Base-by-base conservation (phyloP, 805 yeast genomes). In the Ogataea pignaliae region DNA sequence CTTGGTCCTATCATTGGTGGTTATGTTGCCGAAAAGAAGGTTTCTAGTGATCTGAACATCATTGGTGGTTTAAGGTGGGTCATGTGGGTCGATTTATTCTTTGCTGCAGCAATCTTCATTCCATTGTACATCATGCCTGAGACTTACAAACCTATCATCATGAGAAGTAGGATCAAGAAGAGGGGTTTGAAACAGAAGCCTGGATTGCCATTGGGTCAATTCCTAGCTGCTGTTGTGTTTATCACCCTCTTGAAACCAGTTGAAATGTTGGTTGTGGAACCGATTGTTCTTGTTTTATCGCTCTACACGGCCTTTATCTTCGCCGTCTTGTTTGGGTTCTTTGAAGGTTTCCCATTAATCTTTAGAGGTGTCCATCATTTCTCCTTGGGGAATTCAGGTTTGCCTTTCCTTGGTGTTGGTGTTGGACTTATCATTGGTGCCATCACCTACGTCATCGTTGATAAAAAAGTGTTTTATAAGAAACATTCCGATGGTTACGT, bases 301-400 rank as follows among this genome's bases (percentile, higher is more conserved):
- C 63, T 83, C 41, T 85, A 85, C 61, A 76, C 81, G 46, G 85
- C 90, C 0, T 83, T 85, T 57, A 76, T 85, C 41, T 84, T 84
- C 65, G 88, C 90, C 1, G 88, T 85, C 2, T 65, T 85, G 42
- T 85, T 84, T 52, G 90, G 88, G 0, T 85, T 84, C 70, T 85
- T 85, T 56, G 90, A 84, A 61, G 89, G 89, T 3, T 83, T 71
- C 65, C 89, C 89, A 9, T 77, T 84, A 41, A 84, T 85, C 48
- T 85, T 83, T 66, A 69, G 77, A 57, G 86, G 85, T 31, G 76
- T 72, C 18, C 83, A 85, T 60, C 51, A 50, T 2, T 81, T 84
- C 88, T 57, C 56, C 34, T 47, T 66, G 1, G 90, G 88, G 44
- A 65, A 77, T 11, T 74, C 88, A 1, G 88, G 90, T 12, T 68